Percentiles rank a stretch among this genome's conserved stretches.
phyloP scores from a whole-genome alignment of 2,329 filamentous ascomycete genomes.

The Ascochyta viciae-villosae region DNA sequence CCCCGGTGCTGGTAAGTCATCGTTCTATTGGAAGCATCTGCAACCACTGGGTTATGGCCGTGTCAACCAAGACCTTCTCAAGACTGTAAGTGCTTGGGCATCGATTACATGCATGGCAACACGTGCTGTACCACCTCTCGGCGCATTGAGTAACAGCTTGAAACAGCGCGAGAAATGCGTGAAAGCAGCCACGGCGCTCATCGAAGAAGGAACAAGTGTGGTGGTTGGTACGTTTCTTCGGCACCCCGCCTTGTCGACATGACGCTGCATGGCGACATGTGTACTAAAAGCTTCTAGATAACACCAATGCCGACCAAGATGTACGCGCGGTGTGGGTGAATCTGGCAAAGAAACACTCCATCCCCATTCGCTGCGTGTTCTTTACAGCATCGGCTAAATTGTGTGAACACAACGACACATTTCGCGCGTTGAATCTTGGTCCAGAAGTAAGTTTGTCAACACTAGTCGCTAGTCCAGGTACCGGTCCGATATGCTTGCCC shows the following conservation, averaged over 20 bases:
- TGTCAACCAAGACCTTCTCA: constrained; percentile 89
- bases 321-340: constrained; percentile 80
- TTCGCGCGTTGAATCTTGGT: constrained; percentile 68
- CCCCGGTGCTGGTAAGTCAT: constrained; percentile 90
- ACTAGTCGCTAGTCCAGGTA: constrained; percentile 17
- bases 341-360: constrained; percentile 71
- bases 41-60: constrained; percentile 81
- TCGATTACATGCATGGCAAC: constrained; percentile 15
- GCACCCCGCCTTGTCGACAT: constrained; percentile 24
- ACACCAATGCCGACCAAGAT: constrained; percentile 87
- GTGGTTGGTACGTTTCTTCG: constrained; percentile 71
- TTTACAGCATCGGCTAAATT: constrained; percentile 76
- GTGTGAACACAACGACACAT: constrained; percentile 85
- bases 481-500: constrained; percentile 10
- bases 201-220: constrained; percentile 72
- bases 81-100: constrained; percentile 61
- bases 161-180: constrained; percentile 68
- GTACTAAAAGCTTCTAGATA: constrained; percentile 66
- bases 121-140: constrained; percentile 36
- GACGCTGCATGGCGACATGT: constrained; percentile 13
- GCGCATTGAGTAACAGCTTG: constrained; percentile 42
- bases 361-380: constrained; percentile 84
- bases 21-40: constrained; percentile 82
- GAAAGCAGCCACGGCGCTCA: constrained; percentile 71
- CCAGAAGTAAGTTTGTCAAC: constrained; percentile 42